Evolutionary conservation across 2,329 filamentous ascomycete genomes (phyloP).

Genomic region (Pseudopithomyces maydicus): DNA sequence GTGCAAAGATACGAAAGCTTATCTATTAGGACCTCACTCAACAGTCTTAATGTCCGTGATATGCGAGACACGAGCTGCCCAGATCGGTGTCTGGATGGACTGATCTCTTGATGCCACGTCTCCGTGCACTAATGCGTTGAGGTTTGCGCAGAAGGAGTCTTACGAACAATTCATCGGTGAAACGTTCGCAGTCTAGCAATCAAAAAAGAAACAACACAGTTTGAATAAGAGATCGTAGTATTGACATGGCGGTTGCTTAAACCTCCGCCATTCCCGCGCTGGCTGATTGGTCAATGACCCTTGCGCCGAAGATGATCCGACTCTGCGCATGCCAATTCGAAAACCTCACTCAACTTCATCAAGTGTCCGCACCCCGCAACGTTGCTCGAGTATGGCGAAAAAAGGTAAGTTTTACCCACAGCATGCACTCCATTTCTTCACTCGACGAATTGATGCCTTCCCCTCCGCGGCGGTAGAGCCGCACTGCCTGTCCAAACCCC

Average conservation of each 20-base stretch:
- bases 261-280: not conserved
- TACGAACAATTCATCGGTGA: no score
- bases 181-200: no score
- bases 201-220: no score
- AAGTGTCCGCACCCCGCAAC: constrained; percentile 18
- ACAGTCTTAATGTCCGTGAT: not conserved
- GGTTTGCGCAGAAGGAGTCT: no score
- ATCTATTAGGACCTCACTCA: not conserved
- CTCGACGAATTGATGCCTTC: not conserved
- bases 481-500: not conserved
- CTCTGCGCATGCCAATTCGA: constrained; percentile 14
- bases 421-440: not conserved
- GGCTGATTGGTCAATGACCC: constrained; percentile 23
- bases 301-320: constrained; percentile 24
- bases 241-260: not conserved
- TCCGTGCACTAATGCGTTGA: no score
- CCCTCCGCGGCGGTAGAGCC: not conserved
- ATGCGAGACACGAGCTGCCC: not conserved
- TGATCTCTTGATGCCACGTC: no score
- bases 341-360: constrained; percentile 24
- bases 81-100: no score
- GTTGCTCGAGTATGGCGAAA: constrained; percentile 37
- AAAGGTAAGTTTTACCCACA: constrained; percentile 31
- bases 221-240: not conserved
- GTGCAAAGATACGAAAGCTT: not conserved